Evolutionary conservation across 768 basidiomycete genomes (phyloP).

Genomic region (Kwoniella europaea): DNA sequence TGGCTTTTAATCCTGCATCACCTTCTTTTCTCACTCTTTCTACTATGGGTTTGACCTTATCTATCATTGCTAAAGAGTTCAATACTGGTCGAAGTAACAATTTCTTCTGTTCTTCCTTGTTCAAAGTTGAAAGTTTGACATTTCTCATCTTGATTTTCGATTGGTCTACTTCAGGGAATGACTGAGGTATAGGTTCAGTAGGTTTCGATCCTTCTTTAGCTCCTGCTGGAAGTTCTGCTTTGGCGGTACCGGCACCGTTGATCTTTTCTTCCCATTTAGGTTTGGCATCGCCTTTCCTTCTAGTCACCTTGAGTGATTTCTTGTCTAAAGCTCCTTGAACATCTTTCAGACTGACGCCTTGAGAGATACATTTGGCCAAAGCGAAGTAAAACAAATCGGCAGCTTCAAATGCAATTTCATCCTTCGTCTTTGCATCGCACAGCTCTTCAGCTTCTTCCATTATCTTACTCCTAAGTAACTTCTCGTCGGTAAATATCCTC

Average conservation of each 20-base stretch:
- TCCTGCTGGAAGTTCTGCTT: slow-evolving; percentile 15
- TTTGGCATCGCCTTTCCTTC: slow-evolving; percentile 91
- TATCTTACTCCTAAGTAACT: slow-evolving; percentile 87
- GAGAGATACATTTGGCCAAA: slow-evolving; percentile 78
- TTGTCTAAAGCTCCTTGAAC: slow-evolving; percentile 80
- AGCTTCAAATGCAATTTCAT: slow-evolving; percentile 90
- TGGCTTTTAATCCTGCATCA: slow-evolving; percentile 80
- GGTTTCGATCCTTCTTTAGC: slow-evolving; percentile 45
- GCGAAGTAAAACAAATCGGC: slow-evolving; percentile 95
- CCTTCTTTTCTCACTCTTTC: slow-evolving; percentile 80
- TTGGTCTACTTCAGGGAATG: slow-evolving; percentile 45
- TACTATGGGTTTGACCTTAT: slow-evolving; percentile 92
- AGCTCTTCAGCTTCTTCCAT: slow-evolving; percentile 98
- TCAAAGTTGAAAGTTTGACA: slow-evolving; percentile 64
- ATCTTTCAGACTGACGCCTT: slow-evolving; percentile 80
- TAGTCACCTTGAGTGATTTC: slow-evolving; percentile 83
- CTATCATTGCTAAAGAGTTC: slow-evolving; percentile 83
- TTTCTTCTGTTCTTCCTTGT: slow-evolving; percentile 65
- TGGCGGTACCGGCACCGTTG: slow-evolving; percentile 34
- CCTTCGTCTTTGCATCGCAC: slow-evolving; percentile 71
- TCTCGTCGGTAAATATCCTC: slow-evolving; percentile 78
- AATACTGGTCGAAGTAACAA: slow-evolving; percentile 88
- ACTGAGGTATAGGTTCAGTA: slow-evolving; percentile 52
- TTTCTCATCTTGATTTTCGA: slow-evolving; percentile 75
- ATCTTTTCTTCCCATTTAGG: slow-evolving; percentile 69